Evolutionary conservation across 352 stramenopile genomes (phyloP).

Genomic region (Phytophthora pinifolia): DNA sequence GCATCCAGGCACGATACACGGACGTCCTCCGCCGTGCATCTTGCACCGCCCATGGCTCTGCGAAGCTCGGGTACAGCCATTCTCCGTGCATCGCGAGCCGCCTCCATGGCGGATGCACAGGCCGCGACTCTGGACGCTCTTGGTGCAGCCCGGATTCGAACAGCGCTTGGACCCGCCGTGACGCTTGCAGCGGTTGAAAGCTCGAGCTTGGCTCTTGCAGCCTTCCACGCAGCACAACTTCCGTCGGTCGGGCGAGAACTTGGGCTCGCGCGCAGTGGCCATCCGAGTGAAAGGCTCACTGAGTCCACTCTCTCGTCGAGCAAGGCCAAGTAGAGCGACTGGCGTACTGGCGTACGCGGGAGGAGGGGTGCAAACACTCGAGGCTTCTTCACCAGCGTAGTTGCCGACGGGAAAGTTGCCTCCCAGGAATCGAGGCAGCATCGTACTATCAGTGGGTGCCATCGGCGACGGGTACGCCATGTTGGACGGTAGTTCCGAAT

Average conservation of each 20-base stretch:
- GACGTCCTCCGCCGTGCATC: conserved; percentile 52
- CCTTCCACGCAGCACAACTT: conserved; percentile 76
- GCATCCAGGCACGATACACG: conserved; percentile 63
- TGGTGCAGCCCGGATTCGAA: conserved; percentile 65
- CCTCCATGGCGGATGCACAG: conserved; percentile 72
- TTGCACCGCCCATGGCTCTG: conserved; percentile 80
- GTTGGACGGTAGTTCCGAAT: conserved; percentile 5
- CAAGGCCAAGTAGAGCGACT: no score
- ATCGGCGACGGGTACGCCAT: background rate
- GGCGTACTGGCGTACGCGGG: no score
- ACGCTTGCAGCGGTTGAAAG: conserved; percentile 85
- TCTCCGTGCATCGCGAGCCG: conserved; percentile 75
- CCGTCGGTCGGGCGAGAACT: conserved; percentile 69
- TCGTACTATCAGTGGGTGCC: background rate
- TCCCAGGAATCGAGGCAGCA: conserved; percentile 2
- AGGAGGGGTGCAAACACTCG: background rate
- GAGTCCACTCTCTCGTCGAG: background rate
- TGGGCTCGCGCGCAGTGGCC: conserved; percentile 27
- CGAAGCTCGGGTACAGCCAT: conserved; percentile 42
- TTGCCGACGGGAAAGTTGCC: background rate
- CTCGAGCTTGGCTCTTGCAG: conserved; percentile 78
- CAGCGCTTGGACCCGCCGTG: conserved; percentile 86
- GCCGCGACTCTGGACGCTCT: conserved; percentile 78
- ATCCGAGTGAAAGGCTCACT: conserved; percentile 26
- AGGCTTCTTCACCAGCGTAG: conserved; percentile 2